Conservation (phyloP, 345 rosid species). For the Viola odorata region DNA sequence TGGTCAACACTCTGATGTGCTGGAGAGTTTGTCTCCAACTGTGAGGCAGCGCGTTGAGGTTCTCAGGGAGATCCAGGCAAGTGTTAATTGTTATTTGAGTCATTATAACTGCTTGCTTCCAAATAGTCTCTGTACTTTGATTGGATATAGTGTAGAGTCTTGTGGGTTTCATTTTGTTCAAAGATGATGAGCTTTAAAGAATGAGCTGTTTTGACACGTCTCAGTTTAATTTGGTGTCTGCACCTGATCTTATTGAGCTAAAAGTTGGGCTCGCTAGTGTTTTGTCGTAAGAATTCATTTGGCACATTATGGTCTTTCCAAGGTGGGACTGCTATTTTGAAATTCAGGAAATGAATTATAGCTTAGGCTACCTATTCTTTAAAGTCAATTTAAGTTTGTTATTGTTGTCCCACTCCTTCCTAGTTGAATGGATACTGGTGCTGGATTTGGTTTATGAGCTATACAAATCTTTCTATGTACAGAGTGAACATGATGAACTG, state of each 20-base stretch:
- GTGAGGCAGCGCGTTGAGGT: slow-evolving; percentile 87
- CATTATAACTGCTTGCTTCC: too few species aligned
- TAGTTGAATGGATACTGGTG: background rate
- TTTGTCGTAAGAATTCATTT: too few species aligned
- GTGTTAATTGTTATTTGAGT: background rate
- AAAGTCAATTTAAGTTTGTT: background rate
- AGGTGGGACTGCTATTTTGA: too few species aligned
- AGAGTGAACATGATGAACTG: slow-evolving; percentile 76
- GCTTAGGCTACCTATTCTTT: too few species aligned
- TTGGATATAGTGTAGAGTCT: background rate
- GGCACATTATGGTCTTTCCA: too few species aligned
- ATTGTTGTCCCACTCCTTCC: background rate
- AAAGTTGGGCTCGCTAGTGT: too few species aligned
- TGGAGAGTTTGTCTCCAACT: slow-evolving; percentile 52
- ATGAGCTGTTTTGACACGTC: too few species aligned
- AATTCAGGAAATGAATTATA: too few species aligned
- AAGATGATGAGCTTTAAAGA: too few species aligned
- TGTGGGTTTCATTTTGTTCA: too few species aligned
- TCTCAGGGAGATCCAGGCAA: slow-evolving; percentile 87
- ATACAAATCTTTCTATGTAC: slow-evolving; percentile 13
- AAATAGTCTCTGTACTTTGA: background rate
- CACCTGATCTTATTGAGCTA: too few species aligned
- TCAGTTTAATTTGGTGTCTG: too few species aligned
- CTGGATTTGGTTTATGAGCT: background rate
- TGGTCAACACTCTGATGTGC: slow-evolving; percentile 64